Evolutionary conservation across 345 rosid genomes (phyloP).

Genomic region (Arabidopsis arenosa): DNA sequence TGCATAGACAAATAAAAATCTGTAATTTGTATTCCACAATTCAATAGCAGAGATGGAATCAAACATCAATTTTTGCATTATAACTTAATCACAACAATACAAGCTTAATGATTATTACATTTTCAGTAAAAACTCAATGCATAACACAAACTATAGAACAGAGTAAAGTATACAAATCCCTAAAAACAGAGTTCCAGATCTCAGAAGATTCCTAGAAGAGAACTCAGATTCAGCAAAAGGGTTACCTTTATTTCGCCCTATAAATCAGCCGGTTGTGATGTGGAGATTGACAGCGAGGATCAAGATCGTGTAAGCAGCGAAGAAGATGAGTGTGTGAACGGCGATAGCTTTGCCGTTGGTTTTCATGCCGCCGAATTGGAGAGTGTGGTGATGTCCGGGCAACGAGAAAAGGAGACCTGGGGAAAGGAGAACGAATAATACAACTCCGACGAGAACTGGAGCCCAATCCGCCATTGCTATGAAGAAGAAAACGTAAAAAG

Average conservation of each 20-base stretch:
- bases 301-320: conserved; percentile 74
- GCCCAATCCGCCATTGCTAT: conserved; percentile 92
- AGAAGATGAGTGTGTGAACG: conserved; percentile 84
- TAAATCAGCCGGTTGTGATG: conserved; percentile 76
- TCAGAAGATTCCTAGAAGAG: conserved; percentile 24
- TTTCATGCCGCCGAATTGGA: conserved; percentile 84
- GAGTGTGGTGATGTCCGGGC: conserved; percentile 64
- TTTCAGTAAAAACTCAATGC: background rate
- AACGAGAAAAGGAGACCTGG: conserved; percentile 86
- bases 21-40: background rate
- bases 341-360: conserved; percentile 94
- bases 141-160: conserved; percentile 19
- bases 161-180: conserved; percentile 17
- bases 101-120: conserved; percentile 24
- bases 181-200: conserved; percentile 15
- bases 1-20: background rate
- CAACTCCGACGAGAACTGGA: conserved; percentile 80
- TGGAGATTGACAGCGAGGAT: conserved; percentile 80
- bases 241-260: conserved; percentile 30
- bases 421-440: conserved; percentile 79
- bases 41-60: conserved; percentile 5
- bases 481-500: conserved; percentile 19
- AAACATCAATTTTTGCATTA: background rate
- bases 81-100: background rate
- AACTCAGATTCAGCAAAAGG: conserved; percentile 22